phyloP scores from a whole-genome alignment of 371 early-diverging fungal genomes.

The Mucor irregularis region DNA sequence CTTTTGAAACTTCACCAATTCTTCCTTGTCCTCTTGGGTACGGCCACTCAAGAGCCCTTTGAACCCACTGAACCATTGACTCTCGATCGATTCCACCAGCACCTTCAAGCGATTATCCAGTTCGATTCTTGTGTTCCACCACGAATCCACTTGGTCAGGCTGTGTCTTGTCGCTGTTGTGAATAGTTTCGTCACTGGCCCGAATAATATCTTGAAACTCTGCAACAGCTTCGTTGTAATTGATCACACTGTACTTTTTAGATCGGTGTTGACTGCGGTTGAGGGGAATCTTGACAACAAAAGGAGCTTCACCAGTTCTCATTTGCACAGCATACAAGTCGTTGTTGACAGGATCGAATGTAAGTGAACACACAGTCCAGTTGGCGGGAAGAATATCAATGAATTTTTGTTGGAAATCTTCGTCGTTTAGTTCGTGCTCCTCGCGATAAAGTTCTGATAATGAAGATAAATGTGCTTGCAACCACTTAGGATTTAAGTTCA shows the following conservation, averaged over 20 bases:
- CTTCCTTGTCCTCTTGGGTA: constrained; percentile 18
- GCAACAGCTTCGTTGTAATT: constrained; percentile 36
- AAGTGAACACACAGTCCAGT: constrained; percentile 75
- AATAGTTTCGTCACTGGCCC: constrained; percentile 57
- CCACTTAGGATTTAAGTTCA: constrained; percentile 14
- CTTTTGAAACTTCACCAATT: constrained; percentile 26
- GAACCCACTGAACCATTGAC: constrained; percentile 84
- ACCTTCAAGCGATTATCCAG: constrained; percentile 68
- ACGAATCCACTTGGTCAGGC: constrained; percentile 62
- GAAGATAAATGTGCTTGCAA: constrained; percentile 31
- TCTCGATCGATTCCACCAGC: constrained; percentile 66
- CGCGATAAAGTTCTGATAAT: constrained; percentile 35
- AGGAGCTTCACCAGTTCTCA: constrained; percentile 51
- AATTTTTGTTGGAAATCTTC: constrained; percentile 48
- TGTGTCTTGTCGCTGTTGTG: constrained; percentile 36
- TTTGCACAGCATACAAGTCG: constrained; percentile 66
- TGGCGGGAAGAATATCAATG: constrained; percentile 56
- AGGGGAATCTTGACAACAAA: constrained; percentile 75
- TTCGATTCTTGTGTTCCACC: constrained; percentile 76
- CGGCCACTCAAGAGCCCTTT: constrained; percentile 38
- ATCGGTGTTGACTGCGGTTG: constrained; percentile 49
- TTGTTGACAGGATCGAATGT: constrained; percentile 67
- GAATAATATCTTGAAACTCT: constrained; percentile 61
- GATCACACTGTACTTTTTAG: constrained; percentile 5
- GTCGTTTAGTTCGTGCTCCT: constrained; percentile 35